These are phyloP conservation scores for Coemansia sp. DNA, from an alignment of 192 early-diverging fungal species.

Conservation along the genomic window DNA sequence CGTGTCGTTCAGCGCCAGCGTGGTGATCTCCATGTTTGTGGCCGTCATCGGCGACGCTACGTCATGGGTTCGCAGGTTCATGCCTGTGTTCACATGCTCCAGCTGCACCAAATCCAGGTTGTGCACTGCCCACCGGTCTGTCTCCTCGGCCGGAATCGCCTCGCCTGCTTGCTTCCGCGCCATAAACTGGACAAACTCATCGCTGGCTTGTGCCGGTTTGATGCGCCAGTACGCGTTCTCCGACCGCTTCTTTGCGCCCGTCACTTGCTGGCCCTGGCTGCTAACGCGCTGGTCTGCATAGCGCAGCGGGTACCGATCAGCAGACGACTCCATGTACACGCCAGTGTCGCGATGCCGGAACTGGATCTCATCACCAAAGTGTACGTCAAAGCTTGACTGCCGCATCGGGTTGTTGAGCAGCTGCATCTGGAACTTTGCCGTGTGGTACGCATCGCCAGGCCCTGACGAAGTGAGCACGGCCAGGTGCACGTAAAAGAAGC, in stretches of 20 bases:
- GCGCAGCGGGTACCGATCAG: slow-evolving; percentile 75
- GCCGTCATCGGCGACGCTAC: slow-evolving; percentile 72
- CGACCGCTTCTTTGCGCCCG: slow-evolving; percentile 57
- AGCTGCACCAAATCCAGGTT: slow-evolving; percentile 65
- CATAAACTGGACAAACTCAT: slow-evolving; percentile 25
- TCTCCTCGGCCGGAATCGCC: slow-evolving; percentile 24
- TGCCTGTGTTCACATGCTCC: slow-evolving; percentile 56
- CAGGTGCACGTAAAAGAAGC: slow-evolving; percentile 95
- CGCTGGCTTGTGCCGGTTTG: slow-evolving; percentile 38
- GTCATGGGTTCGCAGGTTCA: slow-evolving; percentile 71
- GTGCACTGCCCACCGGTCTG: slow-evolving; percentile 57
- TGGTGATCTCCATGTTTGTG: slow-evolving; percentile 82
- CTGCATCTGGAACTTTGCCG: slow-evolving; percentile 83
- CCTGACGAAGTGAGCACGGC: slow-evolving; percentile 80
- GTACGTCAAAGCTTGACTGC: slow-evolving; percentile 66
- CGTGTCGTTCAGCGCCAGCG: slow-evolving; percentile 47
- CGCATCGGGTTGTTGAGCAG: slow-evolving; percentile 79
- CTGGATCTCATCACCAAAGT: slow-evolving; percentile 77
- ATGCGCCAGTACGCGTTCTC: slow-evolving; percentile 73
- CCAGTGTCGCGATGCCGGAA: slow-evolving; percentile 76
- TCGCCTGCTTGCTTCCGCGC: slow-evolving; percentile 29
- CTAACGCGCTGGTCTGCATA: slow-evolving; percentile 92
- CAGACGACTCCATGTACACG: slow-evolving; percentile 78
- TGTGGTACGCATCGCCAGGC: slow-evolving; percentile 95
- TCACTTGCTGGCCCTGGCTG: slow-evolving; percentile 83